phyloP scores from a whole-genome alignment of 495 filamentous ascomycete genomes.

The Mycothermus thermophilus region DNA sequence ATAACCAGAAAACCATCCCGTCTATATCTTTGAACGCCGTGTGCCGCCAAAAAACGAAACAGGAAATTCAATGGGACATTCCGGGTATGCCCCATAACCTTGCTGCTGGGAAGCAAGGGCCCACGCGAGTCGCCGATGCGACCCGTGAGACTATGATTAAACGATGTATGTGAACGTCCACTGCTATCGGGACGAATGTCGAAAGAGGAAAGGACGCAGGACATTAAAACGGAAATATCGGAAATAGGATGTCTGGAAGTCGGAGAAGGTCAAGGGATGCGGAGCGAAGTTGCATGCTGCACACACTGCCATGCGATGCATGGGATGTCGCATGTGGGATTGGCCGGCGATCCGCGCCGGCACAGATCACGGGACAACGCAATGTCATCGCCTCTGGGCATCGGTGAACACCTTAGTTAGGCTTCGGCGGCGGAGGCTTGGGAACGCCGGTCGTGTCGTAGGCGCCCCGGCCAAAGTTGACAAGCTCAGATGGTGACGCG shows the following conservation, averaged over 20 bases:
- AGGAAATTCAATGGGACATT: slow-evolving; percentile 14
- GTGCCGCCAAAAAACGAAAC: slow-evolving; percentile 14
- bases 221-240: no score
- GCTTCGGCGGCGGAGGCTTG: slow-evolving; percentile 43
- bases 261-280: no score
- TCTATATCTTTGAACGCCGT: slow-evolving; percentile 26
- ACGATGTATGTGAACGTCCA: no score
- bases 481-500: slow-evolving; percentile 27
- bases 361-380: slow-evolving; percentile 12
- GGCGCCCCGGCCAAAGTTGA: slow-evolving; percentile 43
- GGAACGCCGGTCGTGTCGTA: slow-evolving; percentile 44
- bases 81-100: slow-evolving; percentile 7
- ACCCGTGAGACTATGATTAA: no score
- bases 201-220: no score
- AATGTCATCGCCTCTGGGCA: neutral
- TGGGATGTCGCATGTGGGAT: slow-evolving; percentile 2
- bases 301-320: neutral
- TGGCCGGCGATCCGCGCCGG: slow-evolving; percentile 1
- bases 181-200: no score
- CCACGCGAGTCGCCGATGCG: no score
- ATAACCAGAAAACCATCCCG: slow-evolving; percentile 15
- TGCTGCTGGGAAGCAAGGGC: slow-evolving; percentile 28
- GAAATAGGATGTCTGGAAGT: no score
- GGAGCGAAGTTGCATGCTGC: slow-evolving; percentile 1
- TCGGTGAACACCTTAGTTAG: slow-evolving; percentile 23